A percentile compares a stretch with the other conserved stretches of the same genome.
phyloP scores from a whole-genome alignment of 73 alveolate genomes.

The Breviolum minutum region DNA sequence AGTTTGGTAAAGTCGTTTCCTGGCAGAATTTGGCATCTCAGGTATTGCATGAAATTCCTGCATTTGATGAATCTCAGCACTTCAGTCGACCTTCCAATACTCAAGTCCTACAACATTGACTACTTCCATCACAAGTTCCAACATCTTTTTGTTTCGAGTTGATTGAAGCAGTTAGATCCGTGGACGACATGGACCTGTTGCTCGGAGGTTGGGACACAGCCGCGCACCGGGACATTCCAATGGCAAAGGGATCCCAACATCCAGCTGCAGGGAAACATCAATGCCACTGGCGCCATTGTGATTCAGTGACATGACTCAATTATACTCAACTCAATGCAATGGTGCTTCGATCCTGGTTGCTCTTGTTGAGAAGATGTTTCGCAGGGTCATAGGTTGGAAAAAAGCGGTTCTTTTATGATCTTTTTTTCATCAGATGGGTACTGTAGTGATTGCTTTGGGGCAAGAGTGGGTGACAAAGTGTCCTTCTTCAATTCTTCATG shows the following conservation, averaged over 20 bases:
- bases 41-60: too few relatives aligned
- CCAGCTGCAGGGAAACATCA: slow-evolving; percentile 51
- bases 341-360: background rate
- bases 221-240: slow-evolving; percentile 35
- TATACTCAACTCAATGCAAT: background rate
- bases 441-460: too few relatives aligned
- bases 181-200: background rate
- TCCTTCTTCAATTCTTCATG: too few relatives aligned
- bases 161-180: background rate
- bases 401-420: too few relatives aligned
- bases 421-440: too few relatives aligned
- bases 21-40: background rate
- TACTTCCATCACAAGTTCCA: background rate
- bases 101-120: background rate
- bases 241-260: slow-evolving; percentile 14
- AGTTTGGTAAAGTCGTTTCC: slow-evolving; percentile 73
- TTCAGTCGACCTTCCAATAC: too few relatives aligned
- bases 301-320: slow-evolving; percentile 19
- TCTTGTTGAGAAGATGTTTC: background rate
- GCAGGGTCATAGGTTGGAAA: too few relatives aligned
- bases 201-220: slow-evolving; percentile 67
- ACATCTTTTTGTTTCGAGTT: background rate
- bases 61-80: too few relatives aligned
- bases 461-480: too few relatives aligned
- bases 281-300: slow-evolving; percentile 20